Base-by-base conservation (phyloP, 805 yeast species). In the Kodamaea leandrae region DNA sequence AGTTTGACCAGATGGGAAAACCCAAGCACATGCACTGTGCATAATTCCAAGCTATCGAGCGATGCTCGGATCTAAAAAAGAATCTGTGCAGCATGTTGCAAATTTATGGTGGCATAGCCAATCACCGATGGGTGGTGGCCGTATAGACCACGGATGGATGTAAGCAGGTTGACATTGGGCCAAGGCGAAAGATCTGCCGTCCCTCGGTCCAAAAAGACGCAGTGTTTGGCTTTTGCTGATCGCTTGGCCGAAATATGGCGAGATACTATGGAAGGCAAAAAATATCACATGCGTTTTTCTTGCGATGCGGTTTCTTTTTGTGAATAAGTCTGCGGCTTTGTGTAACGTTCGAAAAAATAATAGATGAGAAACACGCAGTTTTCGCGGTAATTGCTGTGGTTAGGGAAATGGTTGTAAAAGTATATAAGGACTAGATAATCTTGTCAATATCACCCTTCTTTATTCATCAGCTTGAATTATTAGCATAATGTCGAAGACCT, bases 401-500 rank as follows among this genome's bases (percentile, higher is more conserved):
- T 4, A 4, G 6, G 17, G n/a, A 14, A 27, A 27, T 27, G 32
- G 32, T 25, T 28, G 26, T 32, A 37, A 25, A 36, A 32, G 39
- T 44, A 44, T 44, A 44, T 36, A 42, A 41, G 40, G 44, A 40
- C 14, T 21, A 23, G 19, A 35, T 17, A 21, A 28, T 26, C 42
- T 13, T 32, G 29, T 17, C 12, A 26, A n/a, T 12, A 26, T 23
- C 36, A 17, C 9, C n/a, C n/a, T n/a, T n/a, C n/a, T 26, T 28
- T 18, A 36, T 32, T 18, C 32, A 24, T 6, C 33, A 25, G 5
- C 16, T 20, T 32, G 17, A 32, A 15, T 14, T 16, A 21, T 21
- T 21, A 21, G 24, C 16, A 37, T 19, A 15, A 43, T 40, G 47
- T 37, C 60, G 15, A 54, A 50, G 42, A 48, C 55, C 29, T 63